A percentile compares a stretch with the other conserved stretches of the same genome.
These are phyloP conservation scores for Trichothecium sympodiale DNA, from an alignment of 2,329 filamentous ascomycete genomes.

Conservation along the genomic window DNA sequence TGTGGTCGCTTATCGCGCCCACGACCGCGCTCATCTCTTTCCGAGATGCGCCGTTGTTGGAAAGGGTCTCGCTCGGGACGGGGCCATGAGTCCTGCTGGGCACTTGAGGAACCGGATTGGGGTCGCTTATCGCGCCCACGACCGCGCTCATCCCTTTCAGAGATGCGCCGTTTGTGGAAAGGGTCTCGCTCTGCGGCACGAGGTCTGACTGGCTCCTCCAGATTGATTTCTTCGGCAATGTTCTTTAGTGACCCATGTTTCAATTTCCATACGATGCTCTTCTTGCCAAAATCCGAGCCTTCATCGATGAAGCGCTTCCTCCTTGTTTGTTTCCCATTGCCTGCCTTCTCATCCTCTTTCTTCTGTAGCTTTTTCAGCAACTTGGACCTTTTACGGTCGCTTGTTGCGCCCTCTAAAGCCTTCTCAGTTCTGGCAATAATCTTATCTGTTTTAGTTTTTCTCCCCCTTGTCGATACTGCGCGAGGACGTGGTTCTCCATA, in stretches of 20 bases:
- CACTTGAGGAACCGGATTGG: no score
- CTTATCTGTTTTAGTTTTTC: background rate
- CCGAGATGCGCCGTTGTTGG: no score
- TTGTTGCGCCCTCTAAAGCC: constrained; percentile 17
- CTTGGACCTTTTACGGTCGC: constrained; percentile 28
- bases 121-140: no score
- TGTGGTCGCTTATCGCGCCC: no score
- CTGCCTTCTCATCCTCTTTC: constrained; percentile 18
- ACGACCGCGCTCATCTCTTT: no score
- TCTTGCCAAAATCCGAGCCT: constrained; percentile 37
- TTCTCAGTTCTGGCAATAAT: constrained; percentile 9
- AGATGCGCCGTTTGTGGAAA: no score
- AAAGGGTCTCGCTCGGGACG: no score
- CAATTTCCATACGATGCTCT: constrained; percentile 42
- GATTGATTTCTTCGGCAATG: constrained; percentile 9
- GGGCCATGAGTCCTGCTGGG: no score
- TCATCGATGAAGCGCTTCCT: constrained; percentile 41
- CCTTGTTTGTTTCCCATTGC: constrained; percentile 31
- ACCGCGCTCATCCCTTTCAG: no score
- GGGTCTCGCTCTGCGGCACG: no score
- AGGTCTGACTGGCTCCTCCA: constrained; percentile 6
- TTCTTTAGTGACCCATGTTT: constrained; percentile 32
- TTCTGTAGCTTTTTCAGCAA: constrained; percentile 29
- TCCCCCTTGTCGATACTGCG: background rate
- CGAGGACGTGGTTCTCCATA: constrained; percentile 11